phyloP scores from a whole-genome alignment of 2,329 filamentous ascomycete genomes.

The Aspergillus tanneri region DNA sequence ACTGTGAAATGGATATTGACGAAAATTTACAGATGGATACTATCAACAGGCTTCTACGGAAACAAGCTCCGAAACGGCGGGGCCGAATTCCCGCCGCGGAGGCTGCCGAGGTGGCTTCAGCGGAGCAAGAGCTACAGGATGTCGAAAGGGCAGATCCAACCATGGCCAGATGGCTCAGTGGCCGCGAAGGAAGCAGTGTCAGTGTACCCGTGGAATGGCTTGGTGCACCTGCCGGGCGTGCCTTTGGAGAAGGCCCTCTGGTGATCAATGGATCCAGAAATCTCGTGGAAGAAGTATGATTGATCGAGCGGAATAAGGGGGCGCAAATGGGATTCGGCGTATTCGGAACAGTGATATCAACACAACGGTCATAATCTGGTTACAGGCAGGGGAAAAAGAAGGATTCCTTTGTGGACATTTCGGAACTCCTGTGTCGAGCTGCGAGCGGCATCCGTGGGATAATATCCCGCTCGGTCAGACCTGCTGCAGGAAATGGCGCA shows the following conservation, averaged over 20 bases:
- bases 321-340: slow-evolving; percentile 24
- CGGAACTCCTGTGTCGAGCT: not conserved
- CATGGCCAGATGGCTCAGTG: slow-evolving; percentile 48
- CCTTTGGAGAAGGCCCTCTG: slow-evolving; percentile 34
- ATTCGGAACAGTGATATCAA: slow-evolving; percentile 13
- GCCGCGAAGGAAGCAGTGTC: slow-evolving; percentile 41
- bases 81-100: slow-evolving; percentile 50
- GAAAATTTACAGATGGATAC: slow-evolving; percentile 58
- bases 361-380: not conserved
- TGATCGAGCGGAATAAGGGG: not conserved
- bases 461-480: not conserved
- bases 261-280: slow-evolving; percentile 23
- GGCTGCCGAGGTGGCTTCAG: slow-evolving; percentile 43
- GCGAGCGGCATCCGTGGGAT: no score
- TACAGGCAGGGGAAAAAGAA: not conserved
- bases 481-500: not conserved
- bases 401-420: not conserved
- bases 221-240: slow-evolving; percentile 42
- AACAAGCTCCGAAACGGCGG: slow-evolving; percentile 61
- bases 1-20: slow-evolving; percentile 16
- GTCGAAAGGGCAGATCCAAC: slow-evolving; percentile 43
- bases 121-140: slow-evolving; percentile 39
- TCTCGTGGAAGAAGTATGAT: slow-evolving; percentile 42
- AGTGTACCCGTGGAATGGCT: slow-evolving; percentile 51
- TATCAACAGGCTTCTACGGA: slow-evolving; percentile 66